Evolutionary conservation across 371 early-diverging fungal species (phyloP), one percentile per base, ranked within the genome.

Genomic region (Mortierella sp.): DNA sequence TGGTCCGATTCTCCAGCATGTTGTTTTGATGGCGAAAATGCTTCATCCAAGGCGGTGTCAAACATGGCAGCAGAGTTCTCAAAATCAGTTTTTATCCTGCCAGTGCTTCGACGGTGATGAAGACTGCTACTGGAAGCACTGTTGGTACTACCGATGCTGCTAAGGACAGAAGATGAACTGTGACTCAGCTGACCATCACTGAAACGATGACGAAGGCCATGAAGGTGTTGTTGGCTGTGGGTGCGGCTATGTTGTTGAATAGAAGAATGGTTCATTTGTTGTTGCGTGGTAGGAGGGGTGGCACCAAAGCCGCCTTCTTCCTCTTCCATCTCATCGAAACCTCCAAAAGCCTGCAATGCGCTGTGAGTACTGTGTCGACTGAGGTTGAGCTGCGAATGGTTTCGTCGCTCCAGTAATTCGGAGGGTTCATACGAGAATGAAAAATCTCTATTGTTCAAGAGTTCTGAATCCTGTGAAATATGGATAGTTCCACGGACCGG

Each of bases 391-490:
- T 67, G 47, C 23, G 66, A 42, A 28, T 77, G 66, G 26, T 22
- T 61, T 22, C 75, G 62, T 35, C 70, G 80, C 23, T 57, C 71
- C 68, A 79, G 31, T 35, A 74, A n/a, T 22, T 79, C 80, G 1
- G 68, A 45, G 8, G 81, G 81, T 45, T 80, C 81, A 42, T 71
- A 75, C 17, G 81, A 75, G 53, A 71, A 80, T 0, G 75, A 67
- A 55, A 80, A 80, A n/a, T 75, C 81, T 12, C 71, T 64, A 65
- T 80, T 80, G 40, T 75, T 80, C 61, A 80, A 55, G 13, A 80
- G 35, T 43, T 74, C 80, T 2, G 80, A 79, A 31, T 80, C 81
- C 45, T 71, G 67, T 15, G 55, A 19, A 61, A 80, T 80, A 34
- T 80, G 81, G 23, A 80, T 71, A 22, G 47, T 59, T 31, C 64